Conservation (phyloP, 441 rosid genomes). For the Manihot esculenta region DNA sequence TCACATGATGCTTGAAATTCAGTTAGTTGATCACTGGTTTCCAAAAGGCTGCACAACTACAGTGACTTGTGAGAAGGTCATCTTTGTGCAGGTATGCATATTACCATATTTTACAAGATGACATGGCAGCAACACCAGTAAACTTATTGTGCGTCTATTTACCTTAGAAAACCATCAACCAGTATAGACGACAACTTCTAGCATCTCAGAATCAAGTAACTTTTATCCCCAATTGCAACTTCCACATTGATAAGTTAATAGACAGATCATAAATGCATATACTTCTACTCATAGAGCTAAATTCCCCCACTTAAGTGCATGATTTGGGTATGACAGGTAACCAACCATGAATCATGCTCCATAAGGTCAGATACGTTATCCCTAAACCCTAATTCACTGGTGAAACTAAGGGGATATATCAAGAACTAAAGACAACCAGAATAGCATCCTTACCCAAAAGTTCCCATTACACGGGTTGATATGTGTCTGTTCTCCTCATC, state of each 20-base stretch:
- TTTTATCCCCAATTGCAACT: not conserved
- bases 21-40: not conserved
- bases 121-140: not conserved
- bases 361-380: not conserved
- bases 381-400: not conserved
- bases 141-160: not conserved
- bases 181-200: not conserved
- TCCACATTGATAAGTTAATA: not conserved
- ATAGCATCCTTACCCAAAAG: slow-evolving; percentile 64
- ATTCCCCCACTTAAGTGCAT: not conserved
- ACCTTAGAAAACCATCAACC: not conserved
- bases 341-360: slow-evolving; percentile 6
- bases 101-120: not conserved
- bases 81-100: not conserved
- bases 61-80: not conserved
- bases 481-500: slow-evolving; percentile 87
- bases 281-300: not conserved
- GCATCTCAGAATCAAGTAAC: not conserved
- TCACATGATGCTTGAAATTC: not conserved
- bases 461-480: slow-evolving; percentile 97
- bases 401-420: not conserved
- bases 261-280: no score
- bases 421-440: not conserved
- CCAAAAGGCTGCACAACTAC: not conserved
- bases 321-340: slow-evolving; percentile 1